Evolutionary conservation across 2,329 filamentous ascomycete genomes (phyloP).

Genomic region (Ilyonectria sp.): DNA sequence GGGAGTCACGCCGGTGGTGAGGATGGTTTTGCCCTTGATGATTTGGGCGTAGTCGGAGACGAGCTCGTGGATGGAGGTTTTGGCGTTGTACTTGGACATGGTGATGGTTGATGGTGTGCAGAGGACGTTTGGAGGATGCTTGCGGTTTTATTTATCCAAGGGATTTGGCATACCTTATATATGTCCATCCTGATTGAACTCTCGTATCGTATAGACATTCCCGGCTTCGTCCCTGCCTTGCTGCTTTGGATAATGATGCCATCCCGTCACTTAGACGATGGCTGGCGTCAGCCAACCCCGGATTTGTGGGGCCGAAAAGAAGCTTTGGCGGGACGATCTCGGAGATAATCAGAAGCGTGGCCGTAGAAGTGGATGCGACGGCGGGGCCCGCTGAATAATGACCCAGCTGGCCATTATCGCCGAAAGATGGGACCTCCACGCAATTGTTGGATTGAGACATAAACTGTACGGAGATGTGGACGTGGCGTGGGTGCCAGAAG

Average conservation of each 20-base stretch:
- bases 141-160: background rate
- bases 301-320: constrained; percentile 14
- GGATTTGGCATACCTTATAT: background rate
- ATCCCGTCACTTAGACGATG: constrained; percentile 9
- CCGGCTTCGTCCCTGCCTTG: background rate
- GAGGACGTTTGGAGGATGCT: constrained; percentile 7
- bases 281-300: constrained; percentile 39
- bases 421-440: background rate
- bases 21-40: constrained; percentile 56
- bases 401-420: background rate
- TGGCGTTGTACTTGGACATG: constrained; percentile 32
- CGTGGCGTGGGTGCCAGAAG: background rate
- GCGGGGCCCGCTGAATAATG: constrained; percentile 1
- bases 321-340: background rate
- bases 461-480: background rate
- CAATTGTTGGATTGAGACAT: no score
- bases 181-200: background rate
- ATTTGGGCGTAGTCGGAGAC: constrained; percentile 47
- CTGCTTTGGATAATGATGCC: constrained; percentile 16
- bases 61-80: constrained; percentile 48
- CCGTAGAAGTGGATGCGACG: background rate
- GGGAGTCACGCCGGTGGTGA: constrained; percentile 61
- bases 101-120: background rate
- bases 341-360: background rate
- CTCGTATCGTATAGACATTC: no score